Evolutionary conservation across 306 rosid genomes (phyloP).

Genomic region (Lupinus albus): DNA sequence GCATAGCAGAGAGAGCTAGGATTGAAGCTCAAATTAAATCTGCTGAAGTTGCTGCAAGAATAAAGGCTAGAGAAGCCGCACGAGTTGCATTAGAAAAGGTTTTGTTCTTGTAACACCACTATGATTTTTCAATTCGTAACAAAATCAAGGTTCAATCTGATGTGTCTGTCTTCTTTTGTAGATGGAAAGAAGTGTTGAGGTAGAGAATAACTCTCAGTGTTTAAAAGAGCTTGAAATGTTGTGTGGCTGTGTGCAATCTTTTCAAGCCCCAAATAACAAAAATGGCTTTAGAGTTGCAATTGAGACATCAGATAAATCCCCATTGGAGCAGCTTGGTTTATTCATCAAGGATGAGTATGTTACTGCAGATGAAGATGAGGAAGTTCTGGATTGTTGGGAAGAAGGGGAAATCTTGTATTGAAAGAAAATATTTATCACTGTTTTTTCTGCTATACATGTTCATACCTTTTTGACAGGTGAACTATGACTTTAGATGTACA

Average conservation of each 20-base stretch:
- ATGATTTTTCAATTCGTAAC: neutral
- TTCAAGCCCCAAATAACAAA: neutral
- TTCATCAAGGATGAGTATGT: conserved; percentile 52
- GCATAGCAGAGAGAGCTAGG: conserved; percentile 54
- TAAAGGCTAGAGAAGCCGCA: conserved; percentile 64
- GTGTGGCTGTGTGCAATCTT: conserved; percentile 40
- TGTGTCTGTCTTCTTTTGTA: conserved; percentile 21
- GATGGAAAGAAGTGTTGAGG: conserved; percentile 54
- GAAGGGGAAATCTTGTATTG: conserved; percentile 57
- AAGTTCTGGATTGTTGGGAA: conserved; percentile 42
- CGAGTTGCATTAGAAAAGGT: conserved; percentile 62
- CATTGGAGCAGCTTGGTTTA: conserved; percentile 57
- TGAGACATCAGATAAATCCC: conserved; percentile 24
- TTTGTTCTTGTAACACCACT: neutral
- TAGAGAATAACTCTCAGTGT: conserved; percentile 47
- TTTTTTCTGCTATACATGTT: conserved; percentile 37
- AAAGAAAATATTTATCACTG: neutral
- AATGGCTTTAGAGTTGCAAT: neutral
- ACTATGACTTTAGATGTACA: conserved; percentile 31
- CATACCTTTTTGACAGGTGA: conserved; percentile 20
- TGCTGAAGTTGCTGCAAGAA: conserved; percentile 51
- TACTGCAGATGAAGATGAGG: conserved; percentile 46
- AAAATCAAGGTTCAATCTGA: neutral
- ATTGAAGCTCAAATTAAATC: conserved; percentile 61
- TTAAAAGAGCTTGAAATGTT: conserved; percentile 55